Conservation (phyloP, 208 protist species). For the Naegleria fowleri region DNA sequence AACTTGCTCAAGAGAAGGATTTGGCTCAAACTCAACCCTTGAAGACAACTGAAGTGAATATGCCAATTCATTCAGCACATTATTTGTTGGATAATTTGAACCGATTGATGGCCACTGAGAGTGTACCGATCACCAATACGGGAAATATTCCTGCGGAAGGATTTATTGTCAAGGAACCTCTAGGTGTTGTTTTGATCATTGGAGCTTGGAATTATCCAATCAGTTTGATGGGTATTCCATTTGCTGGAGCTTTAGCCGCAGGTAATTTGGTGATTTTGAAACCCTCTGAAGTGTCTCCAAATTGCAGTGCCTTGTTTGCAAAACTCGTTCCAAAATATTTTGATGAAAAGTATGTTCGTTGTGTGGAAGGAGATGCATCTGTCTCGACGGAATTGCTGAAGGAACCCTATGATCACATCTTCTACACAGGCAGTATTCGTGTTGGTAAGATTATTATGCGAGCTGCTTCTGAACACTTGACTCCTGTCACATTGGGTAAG, state of each 20-base stretch:
- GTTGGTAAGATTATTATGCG: conserved; percentile 68
- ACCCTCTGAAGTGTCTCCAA: conserved; percentile 60
- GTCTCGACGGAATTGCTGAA: conserved; percentile 64
- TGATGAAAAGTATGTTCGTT: conserved; percentile 43
- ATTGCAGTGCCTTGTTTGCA: conserved; percentile 50
- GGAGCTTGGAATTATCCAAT: conserved; percentile 84
- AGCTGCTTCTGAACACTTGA: conserved; percentile 71
- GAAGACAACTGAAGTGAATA: conserved; percentile 42
- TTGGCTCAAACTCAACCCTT: conserved; percentile 39
- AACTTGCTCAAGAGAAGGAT: conserved; percentile 51
- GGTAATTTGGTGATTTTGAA: conserved; percentile 82
- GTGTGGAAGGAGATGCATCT: conserved; percentile 59
- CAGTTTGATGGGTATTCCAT: conserved; percentile 55
- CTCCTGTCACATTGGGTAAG: conserved; percentile 66
- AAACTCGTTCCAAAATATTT: conserved; percentile 65
- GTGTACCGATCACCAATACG: conserved; percentile 36
- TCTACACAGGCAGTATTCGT: conserved; percentile 72
- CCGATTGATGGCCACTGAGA: conserved; percentile 43
- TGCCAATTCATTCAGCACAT: conserved; percentile 38
- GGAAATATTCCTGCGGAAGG: conserved; percentile 38
- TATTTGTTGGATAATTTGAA: conserved; percentile 48
- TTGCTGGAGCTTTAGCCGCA: conserved; percentile 69
- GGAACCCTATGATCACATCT: conserved; percentile 75
- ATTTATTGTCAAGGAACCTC: conserved; percentile 55
- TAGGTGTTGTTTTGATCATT: conserved; percentile 78